These are phyloP conservation scores for Venturia aucupariae DNA, from an alignment of 2,329 filamentous ascomycete species.

Conservation along the genomic window DNA sequence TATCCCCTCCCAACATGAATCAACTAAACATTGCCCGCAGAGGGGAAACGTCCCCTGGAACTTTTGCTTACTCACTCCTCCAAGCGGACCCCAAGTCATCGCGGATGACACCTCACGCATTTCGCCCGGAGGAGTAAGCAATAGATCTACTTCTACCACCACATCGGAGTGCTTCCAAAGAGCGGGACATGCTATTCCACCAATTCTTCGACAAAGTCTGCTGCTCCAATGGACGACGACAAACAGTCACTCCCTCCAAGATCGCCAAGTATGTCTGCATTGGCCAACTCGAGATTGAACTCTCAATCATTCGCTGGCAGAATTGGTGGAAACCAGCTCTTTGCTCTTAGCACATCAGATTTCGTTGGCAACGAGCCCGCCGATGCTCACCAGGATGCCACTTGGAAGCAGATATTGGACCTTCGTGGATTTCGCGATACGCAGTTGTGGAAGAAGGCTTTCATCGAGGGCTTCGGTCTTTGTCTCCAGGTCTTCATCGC, in stretches of 20 bases:
- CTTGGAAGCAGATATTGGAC: slow-evolving; percentile 9
- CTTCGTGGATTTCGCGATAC: slow-evolving; percentile 9
- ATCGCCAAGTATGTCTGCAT: neutral
- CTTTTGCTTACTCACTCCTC: neutral
- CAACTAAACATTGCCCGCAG: too few relatives aligned
- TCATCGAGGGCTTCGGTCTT: slow-evolving; percentile 13
- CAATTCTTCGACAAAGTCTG: neutral
- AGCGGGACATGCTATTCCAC: neutral
- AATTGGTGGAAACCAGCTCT: slow-evolving; percentile 19
- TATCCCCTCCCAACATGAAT: neutral
- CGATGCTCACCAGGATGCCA: slow-evolving; percentile 9
- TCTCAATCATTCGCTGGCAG: slow-evolving; percentile 17
- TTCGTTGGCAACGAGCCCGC: slow-evolving; percentile 15
- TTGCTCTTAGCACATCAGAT: slow-evolving; percentile 16
- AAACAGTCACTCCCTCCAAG: neutral
- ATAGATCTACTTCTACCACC: neutral
- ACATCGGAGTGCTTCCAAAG: neutral
- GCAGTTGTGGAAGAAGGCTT: slow-evolving; percentile 11
- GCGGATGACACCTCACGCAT: neutral
- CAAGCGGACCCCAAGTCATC: neutral
- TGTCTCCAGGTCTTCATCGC: slow-evolving; percentile 10
- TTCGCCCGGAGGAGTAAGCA: neutral
- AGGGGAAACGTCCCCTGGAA: neutral
- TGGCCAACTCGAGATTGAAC: slow-evolving; percentile 5
- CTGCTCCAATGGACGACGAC: neutral